Conservation (phyloP, 805 yeast genomes). For the Clavispora santaluciae region DNA sequence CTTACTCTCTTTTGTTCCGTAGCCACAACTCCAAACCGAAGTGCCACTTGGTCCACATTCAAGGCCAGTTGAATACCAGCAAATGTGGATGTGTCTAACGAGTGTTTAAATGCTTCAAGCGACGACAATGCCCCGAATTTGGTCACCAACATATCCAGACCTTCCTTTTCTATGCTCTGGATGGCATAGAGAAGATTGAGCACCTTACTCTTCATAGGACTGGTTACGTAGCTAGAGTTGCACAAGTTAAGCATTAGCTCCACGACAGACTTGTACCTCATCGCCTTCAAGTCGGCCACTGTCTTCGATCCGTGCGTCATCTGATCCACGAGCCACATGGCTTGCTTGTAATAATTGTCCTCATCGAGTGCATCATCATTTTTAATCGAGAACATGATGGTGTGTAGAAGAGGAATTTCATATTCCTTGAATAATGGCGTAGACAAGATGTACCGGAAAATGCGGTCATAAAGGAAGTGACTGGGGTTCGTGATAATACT, state of each 20-base stretch:
- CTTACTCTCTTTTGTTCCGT: constrained; percentile 47
- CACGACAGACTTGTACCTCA: constrained; percentile 51
- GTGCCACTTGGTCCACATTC: constrained; percentile 42
- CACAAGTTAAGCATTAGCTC: constrained; percentile 62
- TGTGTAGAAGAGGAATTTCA: constrained; percentile 44
- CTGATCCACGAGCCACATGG: constrained; percentile 60
- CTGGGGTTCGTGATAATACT: constrained; percentile 63
- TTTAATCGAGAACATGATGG: constrained; percentile 26
- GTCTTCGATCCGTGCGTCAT: constrained; percentile 45
- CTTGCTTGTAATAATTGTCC: constrained; percentile 51
- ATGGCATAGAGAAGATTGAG: constrained; percentile 41
- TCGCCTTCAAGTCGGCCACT: constrained; percentile 46
- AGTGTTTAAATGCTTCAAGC: constrained; percentile 21
- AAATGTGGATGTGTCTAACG: constrained; percentile 8
- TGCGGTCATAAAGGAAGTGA: constrained; percentile 68
- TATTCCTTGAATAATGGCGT: constrained; percentile 41
- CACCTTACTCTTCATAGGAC: constrained; percentile 37
- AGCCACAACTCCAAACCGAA: constrained; percentile 40
- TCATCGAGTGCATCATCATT: constrained; percentile 27
- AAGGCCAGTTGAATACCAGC: constrained; percentile 29
- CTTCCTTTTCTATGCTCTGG: constrained; percentile 46
- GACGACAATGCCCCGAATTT: constrained; percentile 43
- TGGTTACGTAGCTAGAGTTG: constrained; percentile 45
- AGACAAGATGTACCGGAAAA: constrained; percentile 58
- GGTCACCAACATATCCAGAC: constrained; percentile 54